Base-by-base conservation (phyloP, 2,329 filamentous ascomycete species). In the Phyllosticta citribraziliensis region DNA sequence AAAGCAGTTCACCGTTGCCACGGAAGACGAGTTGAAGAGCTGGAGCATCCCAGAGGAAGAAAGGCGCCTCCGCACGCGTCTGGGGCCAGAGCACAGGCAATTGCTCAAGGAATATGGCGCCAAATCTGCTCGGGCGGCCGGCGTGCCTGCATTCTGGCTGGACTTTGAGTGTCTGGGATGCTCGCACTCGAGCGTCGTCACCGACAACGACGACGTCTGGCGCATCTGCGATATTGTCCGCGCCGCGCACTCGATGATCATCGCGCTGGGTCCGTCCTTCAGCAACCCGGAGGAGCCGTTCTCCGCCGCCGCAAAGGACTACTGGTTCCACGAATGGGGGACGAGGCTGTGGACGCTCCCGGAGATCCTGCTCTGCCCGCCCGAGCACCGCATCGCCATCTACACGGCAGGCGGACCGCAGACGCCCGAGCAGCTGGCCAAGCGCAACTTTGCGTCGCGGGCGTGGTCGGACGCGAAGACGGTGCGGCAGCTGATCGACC, bases 1-100 rank as follows among this genome's bases (percentile, higher is more conserved):
- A 14, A 59, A 14, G 56, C 60, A 62, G 17, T 62, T 62, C 24
- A 9, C 56, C 14, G 60, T 62, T 2, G 35, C 22, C 14, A 59
- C 51, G 3, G 25, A 58, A 10, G 12, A 24, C 2, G 60, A 58
- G 1, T 17, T 40, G 33, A 12, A 40, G 33, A 11, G 33, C 5
- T 40, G 33, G 33, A 17, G 12, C 33, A 17, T 40, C 5, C 2
- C 33, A 12, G 33, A 40, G 14, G 33, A 40, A 40, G 33, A 40
- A 17, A 12, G 33, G 14, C 33, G 11, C 33, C 11, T 40, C 10
- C 33, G 33, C 10, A 40, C 11, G 6, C 11, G 14, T 17, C 9
- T 14, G 33, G 33, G 33, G 2, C 33, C 33, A 12, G 14, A 17
- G 14, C 33, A 40, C 11, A 40, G 33, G 33, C 33, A 40, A 40